Evolutionary conservation across 257 asterid genomes (phyloP), one percentile per base, ranked within the genome.

Genomic region (Orobanche coerulescens): DNA sequence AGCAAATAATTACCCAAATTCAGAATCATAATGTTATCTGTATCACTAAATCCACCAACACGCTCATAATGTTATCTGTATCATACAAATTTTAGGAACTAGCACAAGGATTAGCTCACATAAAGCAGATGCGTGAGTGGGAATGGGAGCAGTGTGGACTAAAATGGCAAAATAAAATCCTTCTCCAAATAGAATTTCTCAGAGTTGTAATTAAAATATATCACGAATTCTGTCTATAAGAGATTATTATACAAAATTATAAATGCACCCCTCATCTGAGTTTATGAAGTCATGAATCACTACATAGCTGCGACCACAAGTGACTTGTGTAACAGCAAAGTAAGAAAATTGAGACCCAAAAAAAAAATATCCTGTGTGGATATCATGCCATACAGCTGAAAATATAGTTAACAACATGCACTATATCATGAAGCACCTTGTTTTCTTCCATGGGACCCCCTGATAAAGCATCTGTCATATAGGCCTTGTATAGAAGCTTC

Each of bases 371-470:
- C 22, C 20, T 52, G 40, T 20, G 70, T 59, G 57, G 19, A 51
- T 11, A 63, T n/a, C 50, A 51, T 39, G 25, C n/a, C 20, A 26
- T 30, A 40, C 36, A 39, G 51, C 11, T 13, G 9, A 22, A 44
- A 55, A 9, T 37, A 49, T 15, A 52, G 49, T 61, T 39, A 30
- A 65, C 22, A 20, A 11, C 22, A 19, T 58, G 39, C 47, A 75
- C 12, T 23, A 40, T 5, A 7, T 22, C 22, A 23, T 55, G 23
- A n/a, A 16, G 76, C 70, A 93, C 99, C 99, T 93, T 93, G 48
- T 69, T 73, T 48, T 89, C 94, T 77, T 86, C 97, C 81, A 93
- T 80, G 69, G 80, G 87, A 43, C 96, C 95, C 61, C 84, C 81
- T 60, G 95, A 77, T 67, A 93, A 68, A 71, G 94, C 86, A 75